phyloP scores from a whole-genome alignment of 306 rosid genomes.

The Malus sieversii region DNA sequence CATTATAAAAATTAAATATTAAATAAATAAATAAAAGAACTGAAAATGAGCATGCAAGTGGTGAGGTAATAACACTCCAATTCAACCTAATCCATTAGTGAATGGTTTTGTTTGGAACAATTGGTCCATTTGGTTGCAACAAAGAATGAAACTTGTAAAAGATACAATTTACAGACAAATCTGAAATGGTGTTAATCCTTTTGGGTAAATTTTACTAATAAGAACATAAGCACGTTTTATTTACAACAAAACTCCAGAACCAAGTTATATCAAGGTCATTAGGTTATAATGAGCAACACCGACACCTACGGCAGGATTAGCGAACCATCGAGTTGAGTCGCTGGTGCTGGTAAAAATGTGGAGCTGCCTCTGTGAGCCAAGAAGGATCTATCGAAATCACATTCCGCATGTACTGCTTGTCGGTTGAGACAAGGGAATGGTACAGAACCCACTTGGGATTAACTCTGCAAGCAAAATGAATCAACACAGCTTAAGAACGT shows the following conservation, averaged over 20 bases:
- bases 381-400: slow-evolving; percentile 73
- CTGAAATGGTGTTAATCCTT: not conserved
- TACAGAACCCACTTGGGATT: slow-evolving; percentile 90
- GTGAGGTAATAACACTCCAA: not conserved
- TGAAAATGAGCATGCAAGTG: not conserved
- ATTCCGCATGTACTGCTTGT: slow-evolving; percentile 84
- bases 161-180: not conserved
- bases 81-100: not conserved
- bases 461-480: slow-evolving; percentile 47
- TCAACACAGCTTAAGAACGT: not conserved
- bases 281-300: not conserved
- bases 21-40: not conserved
- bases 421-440: slow-evolving; percentile 78
- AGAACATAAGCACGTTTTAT: not conserved
- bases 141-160: not conserved
- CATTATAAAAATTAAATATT: not conserved
- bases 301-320: not conserved
- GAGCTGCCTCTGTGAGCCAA: slow-evolving; percentile 75
- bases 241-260: not conserved
- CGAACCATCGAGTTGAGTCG: slow-evolving; percentile 37
- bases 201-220: not conserved
- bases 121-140: not conserved
- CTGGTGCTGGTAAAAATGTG: slow-evolving; percentile 75
- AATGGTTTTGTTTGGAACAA: not conserved
- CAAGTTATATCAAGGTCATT: not conserved